phyloP scores from a whole-genome alignment of 202 grass and related monocot genomes.

The Setaria viridis region DNA sequence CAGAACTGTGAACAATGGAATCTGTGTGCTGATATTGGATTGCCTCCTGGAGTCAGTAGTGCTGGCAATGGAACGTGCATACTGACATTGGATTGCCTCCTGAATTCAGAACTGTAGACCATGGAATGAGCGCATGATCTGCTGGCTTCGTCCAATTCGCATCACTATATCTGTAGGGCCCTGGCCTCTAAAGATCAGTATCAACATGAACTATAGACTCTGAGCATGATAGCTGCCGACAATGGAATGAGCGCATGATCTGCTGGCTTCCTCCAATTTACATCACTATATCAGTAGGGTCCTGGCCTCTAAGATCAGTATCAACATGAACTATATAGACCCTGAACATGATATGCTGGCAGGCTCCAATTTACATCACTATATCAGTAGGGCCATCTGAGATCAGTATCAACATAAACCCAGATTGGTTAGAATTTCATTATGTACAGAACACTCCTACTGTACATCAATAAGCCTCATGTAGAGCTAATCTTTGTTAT shows the following conservation, averaged over 20 bases:
- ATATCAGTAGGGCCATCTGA: background rate
- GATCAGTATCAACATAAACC: slow-evolving; percentile 24
- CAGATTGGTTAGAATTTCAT: slow-evolving; percentile 26
- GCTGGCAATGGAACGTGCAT: background rate
- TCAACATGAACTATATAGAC: slow-evolving; percentile 4
- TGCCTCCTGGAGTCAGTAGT: background rate
- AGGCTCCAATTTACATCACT: background rate
- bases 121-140: background rate
- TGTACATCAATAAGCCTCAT: slow-evolving; percentile 34
- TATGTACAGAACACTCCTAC: slow-evolving; percentile 2
- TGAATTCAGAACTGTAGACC: background rate
- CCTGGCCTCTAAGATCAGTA: slow-evolving; percentile 17
- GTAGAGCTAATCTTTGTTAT: slow-evolving; percentile 74
- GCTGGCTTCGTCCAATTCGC: slow-evolving; percentile 10
- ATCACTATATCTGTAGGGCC: background rate
- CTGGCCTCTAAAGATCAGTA: slow-evolving; percentile 15
- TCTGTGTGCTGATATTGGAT: background rate
- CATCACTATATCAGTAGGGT: background rate
- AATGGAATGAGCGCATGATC: background rate
- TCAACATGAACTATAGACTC: slow-evolving; percentile 1
- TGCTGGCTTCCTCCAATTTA: slow-evolving; percentile 17
- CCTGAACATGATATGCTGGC: background rate
- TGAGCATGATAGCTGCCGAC: background rate
- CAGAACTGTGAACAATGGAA: background rate
- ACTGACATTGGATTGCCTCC: background rate